Conservation (phyloP, 805 yeast species). For the Teunomyces panamensis region DNA sequence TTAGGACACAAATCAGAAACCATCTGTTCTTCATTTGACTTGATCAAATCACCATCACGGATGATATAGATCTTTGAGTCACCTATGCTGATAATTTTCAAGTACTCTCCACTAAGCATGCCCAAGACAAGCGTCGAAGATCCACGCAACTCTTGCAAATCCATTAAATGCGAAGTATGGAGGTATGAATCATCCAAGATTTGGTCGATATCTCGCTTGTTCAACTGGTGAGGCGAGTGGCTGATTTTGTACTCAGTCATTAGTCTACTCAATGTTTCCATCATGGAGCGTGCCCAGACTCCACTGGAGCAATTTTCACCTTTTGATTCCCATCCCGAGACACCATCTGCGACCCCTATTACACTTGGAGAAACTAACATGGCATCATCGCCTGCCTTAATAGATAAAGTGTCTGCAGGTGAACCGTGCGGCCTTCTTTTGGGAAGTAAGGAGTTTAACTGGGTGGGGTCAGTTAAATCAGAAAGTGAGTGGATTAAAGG, state of each 20-base stretch:
- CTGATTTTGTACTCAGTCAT: slow-evolving; percentile 43
- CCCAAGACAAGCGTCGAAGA: slow-evolving; percentile 48
- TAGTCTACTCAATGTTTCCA: slow-evolving; percentile 48
- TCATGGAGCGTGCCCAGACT: slow-evolving; percentile 50
- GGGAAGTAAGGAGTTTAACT: slow-evolving; percentile 44
- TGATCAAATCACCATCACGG: slow-evolving; percentile 42
- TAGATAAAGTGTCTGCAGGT: slow-evolving; percentile 49
- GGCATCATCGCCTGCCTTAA: slow-evolving; percentile 57
- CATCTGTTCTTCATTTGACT: slow-evolving; percentile 47
- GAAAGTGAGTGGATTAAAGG: slow-evolving; percentile 48
- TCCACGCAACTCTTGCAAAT: slow-evolving; percentile 44
- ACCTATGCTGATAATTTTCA: slow-evolving; percentile 51
- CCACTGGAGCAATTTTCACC: slow-evolving; percentile 44
- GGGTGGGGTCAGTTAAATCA: slow-evolving; percentile 49
- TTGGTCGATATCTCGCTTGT: slow-evolving; percentile 39
- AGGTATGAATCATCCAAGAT: slow-evolving; percentile 46
- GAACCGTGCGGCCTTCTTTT: slow-evolving; percentile 51
- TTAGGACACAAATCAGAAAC: slow-evolving; percentile 47
- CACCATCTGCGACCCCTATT: slow-evolving; percentile 56
- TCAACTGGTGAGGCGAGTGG: slow-evolving; percentile 37
- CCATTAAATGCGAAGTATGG: slow-evolving; percentile 51
- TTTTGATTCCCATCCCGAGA: slow-evolving; percentile 52
- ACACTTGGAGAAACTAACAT: slow-evolving; percentile 53
- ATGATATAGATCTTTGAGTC: slow-evolving; percentile 50
- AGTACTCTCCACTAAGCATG: slow-evolving; percentile 46